Evolutionary conservation across 1,284 basidiomycete genomes (phyloP).

Genomic region (Omphalotus olearius): DNA sequence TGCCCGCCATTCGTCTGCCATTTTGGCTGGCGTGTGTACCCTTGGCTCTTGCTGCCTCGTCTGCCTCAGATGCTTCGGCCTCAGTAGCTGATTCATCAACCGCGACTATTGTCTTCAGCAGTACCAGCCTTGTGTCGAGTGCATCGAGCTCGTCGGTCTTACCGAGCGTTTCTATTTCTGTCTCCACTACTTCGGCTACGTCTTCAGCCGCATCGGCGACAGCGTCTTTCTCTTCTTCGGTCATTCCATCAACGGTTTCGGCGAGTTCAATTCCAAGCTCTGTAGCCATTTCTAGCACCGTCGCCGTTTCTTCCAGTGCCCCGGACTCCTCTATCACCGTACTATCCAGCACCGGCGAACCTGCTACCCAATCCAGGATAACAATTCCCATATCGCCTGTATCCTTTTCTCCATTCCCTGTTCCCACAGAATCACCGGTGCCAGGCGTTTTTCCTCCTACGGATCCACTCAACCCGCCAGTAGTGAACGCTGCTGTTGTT

Average conservation of each 20-base stretch:
- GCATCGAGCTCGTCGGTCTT: neutral
- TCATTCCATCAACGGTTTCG: neutral
- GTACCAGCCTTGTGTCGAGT: neutral
- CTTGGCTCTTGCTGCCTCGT: neutral
- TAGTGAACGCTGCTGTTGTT: slow-evolving; percentile 34
- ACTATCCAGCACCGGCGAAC: neutral
- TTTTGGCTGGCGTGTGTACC: slow-evolving; percentile 3
- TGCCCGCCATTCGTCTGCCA: neutral
- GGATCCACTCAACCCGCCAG: slow-evolving; percentile 41
- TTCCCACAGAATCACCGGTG: slow-evolving; percentile 35
- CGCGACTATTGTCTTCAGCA: neutral
- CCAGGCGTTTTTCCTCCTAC: slow-evolving; percentile 35
- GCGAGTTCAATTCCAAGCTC: neutral
- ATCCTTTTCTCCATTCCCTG: slow-evolving; percentile 40
- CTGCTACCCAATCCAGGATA: slow-evolving; percentile 7
- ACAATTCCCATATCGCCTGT: slow-evolving; percentile 25
- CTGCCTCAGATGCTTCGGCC: neutral
- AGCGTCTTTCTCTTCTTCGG: neutral
- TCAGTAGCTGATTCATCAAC: neutral
- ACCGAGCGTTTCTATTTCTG: neutral
- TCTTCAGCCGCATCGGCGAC: neutral
- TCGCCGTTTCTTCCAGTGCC: neutral
- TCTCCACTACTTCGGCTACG: neutral
- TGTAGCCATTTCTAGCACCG: neutral
- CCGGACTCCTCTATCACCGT: neutral